Base-by-base conservation (phyloP, 176 grass and related monocot genomes). In the Miscanthus lutarioriparius region DNA sequence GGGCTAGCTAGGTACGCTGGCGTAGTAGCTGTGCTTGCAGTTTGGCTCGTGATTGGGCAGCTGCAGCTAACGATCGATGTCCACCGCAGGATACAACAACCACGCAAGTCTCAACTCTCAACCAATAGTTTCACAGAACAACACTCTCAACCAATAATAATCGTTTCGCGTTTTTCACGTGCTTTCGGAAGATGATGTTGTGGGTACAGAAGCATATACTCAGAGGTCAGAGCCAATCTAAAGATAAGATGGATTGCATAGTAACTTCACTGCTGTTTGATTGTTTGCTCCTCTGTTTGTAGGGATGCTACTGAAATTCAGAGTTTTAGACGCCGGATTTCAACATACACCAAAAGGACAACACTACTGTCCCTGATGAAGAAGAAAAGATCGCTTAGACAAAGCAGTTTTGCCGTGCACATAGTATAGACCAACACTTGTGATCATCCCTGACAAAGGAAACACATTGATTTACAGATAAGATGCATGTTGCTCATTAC, bases 1-100 rank as follows among this genome's bases (percentile, higher is more conserved):
- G 22, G 22, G 54, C 17, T 35, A 35, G 33, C 33, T 35, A 7
- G 53, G 45, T 11, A 20, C 16, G 49, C 49, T 12, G 58, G 58
- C 58, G 58, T 26, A 14, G 61, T 64, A 28, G 82, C 33, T 40
- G 49, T 36, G 27, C 26, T 73, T 28, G 54, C 22, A 58, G 54
- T 23, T 23, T 23, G 54, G 2, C 54, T 72, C 26, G 53, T 49
- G 70, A 22, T 33, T n/a, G 8, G 40, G 54, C n/a, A 19, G 56
- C 15, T 20, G 59, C 25, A 27, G 23, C 23, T 17, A 16, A 45
- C 36, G 19, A 49, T 17, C 4, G 1, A 28, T 32, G 4, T 72
- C 23, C 23, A 61, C 80, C 67, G 26, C 80, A 82, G 8, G 48
- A 61, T 72, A 15, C 67, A 82, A 56, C 80, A 4, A 59, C 80